Conservation (phyloP, 2,329 filamentous ascomycete genomes). For the Neofusicoccum cordaticola region DNA sequence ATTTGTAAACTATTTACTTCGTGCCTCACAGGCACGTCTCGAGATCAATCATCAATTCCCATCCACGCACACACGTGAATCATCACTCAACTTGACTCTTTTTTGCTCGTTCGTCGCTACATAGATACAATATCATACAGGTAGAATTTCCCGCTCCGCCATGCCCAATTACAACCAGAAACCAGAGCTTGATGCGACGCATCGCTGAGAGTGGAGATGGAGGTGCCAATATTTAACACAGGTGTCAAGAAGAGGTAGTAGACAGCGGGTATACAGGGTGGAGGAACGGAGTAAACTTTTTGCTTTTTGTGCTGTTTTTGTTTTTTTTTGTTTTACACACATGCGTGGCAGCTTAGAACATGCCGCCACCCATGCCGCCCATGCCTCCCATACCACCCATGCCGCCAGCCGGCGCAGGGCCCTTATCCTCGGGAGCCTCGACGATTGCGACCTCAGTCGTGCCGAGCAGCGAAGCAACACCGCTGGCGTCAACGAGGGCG, state of each 20-base stretch:
- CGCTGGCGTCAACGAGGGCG: slow-evolving; percentile 88
- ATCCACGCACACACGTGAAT: neutral
- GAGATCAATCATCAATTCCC: no score
- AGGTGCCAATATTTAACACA: slow-evolving; percentile 31
- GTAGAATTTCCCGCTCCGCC: slow-evolving; percentile 34
- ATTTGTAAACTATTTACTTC: no score
- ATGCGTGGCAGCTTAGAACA: slow-evolving; percentile 53
- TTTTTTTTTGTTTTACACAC: neutral
- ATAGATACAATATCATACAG: slow-evolving; percentile 22
- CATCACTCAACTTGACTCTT: slow-evolving; percentile 3
- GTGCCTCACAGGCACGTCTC: no score
- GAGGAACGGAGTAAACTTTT: neutral
- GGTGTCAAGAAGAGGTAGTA: slow-evolving; percentile 25
- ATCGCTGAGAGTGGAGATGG: slow-evolving; percentile 33
- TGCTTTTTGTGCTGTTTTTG: neutral
- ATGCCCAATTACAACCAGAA: slow-evolving; percentile 26
- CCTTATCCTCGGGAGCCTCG: slow-evolving; percentile 93
- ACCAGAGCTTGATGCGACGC: slow-evolving; percentile 20
- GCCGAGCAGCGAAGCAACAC: slow-evolving; percentile 93
- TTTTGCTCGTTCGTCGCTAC: neutral
- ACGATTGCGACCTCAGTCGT: slow-evolving; percentile 98
- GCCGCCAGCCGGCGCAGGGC: slow-evolving; percentile 50
- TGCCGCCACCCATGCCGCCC: slow-evolving; percentile 64
- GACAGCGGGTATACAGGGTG: slow-evolving; percentile 16
- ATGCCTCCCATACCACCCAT: slow-evolving; percentile 59